These are phyloP conservation scores for Endogone sp. DNA, from an alignment of 192 early-diverging fungal genomes.

Conservation along the genomic window DNA sequence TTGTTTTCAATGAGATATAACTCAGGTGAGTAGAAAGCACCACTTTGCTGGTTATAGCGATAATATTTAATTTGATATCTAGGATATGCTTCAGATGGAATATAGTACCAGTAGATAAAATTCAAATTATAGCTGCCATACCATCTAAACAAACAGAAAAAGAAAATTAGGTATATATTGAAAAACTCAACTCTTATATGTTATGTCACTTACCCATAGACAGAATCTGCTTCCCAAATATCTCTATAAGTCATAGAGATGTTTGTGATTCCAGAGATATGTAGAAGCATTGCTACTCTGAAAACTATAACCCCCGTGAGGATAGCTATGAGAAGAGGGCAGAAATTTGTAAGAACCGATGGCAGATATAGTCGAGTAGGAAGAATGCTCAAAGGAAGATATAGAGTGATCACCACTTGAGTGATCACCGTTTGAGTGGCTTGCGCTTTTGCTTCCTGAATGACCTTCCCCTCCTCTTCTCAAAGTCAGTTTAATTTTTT, in stretches of 20 bases:
- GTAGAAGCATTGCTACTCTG: not conserved
- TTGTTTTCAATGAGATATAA: conserved; percentile 9
- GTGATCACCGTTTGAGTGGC: too few species aligned
- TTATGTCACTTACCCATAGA: not conserved
- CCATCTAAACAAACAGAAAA: not conserved
- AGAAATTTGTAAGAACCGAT: conserved; percentile 11
- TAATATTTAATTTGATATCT: conserved; percentile 22
- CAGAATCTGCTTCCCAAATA: not conserved
- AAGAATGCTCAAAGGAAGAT: too few species aligned
- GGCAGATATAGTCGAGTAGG: not conserved
- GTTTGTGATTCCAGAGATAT: conserved; percentile 4
- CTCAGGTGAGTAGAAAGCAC: conserved; percentile 28
- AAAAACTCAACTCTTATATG: not conserved
- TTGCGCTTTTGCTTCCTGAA: too few species aligned
- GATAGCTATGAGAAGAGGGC: conserved; percentile 9
- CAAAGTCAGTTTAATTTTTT: too few species aligned
- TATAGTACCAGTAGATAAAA: conserved; percentile 16
- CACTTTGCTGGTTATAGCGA: conserved; percentile 17
- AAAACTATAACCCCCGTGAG: conserved; percentile 22
- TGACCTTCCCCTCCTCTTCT: too few species aligned
- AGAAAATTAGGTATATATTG: not conserved
- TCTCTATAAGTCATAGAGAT: not conserved
- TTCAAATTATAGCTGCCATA: conserved; percentile 25
- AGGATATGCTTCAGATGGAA: conserved; percentile 18
- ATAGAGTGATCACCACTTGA: too few species aligned